Evolutionary conservation across 176 grass and related monocot genomes (phyloP), one percentile per base, ranked within the genome.

Genomic region (Rhynchospora pubera): DNA sequence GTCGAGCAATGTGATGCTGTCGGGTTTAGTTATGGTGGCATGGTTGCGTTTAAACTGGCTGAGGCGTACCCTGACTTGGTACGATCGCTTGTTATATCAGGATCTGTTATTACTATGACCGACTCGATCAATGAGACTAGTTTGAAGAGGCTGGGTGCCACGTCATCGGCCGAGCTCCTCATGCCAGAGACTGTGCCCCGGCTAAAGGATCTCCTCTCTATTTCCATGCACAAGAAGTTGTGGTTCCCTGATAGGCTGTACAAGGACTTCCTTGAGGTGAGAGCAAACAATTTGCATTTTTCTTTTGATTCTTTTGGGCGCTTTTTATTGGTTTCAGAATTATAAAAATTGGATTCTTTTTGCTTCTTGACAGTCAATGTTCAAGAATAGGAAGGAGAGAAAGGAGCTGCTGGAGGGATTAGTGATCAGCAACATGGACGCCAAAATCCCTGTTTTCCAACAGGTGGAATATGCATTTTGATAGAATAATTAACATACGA

Each of bases 21-120:
- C 1, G 92, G 96, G 70, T 98, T 98, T 88, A 98, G 96, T 91
- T 98, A 98, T 81, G 96, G 96, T 0, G 96, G 96, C 18, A 94
- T 98, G 96, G 89, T 95, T 13, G 92, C 90, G 58, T 98, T 98
- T 89, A 94, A 95, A 87, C 59, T 98, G 75, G 96, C 96, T 6
- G 96, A 98, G 87, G 74, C 52, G 45, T 74, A 88, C 19, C 89
- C 96, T 3, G 85, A 91, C 32, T 85, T 98, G 73, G 91, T 95
- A 78, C 58, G 87, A 24, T 93, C 96, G 13, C 85, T 98, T 7
- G 89, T 89, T 78, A 85, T 98, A 66, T 91, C 96, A 18, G 94
- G 91, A 19, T 90, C 90, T 0, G 91, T 93, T 26, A 88, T 95
- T 71, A 63, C 92, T 80, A 99, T 99, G 96, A 99, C 96, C 22